Evolutionary conservation across 2,329 filamentous ascomycete species (phyloP), one percentile per base, ranked within the genome.

Genomic region (Paramyrothecium sp.): DNA sequence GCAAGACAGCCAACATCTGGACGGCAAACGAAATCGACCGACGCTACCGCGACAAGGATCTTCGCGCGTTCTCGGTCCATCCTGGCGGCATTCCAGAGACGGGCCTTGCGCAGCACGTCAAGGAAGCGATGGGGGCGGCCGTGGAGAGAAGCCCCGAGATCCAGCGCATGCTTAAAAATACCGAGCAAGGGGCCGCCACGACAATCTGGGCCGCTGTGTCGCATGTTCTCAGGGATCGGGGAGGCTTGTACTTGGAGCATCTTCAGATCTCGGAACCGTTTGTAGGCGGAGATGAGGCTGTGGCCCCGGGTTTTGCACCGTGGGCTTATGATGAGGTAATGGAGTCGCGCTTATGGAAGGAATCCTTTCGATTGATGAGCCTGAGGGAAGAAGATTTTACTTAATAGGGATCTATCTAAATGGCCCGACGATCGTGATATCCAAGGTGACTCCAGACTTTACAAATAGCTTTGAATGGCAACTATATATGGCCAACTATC

Each of bases 21-120:
- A 75, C 79, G 60, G 75, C 80, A 12, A 80, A 78, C 60, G 72
- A 80, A 58, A 71, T 83, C 30, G 79, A 82, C 38, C 72, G 79
- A 4, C 72, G 71, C 1, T 82, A 80, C 60, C 76, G 74, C 4
- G 41, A 63, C 2, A 59, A 65, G 7, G 73, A 75, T 30, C 58
- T 82, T 1, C 78, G 79, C 53, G 78, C 71, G 2, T 49, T 33
- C 13, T 13, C n/a, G 3, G 51, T 56, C 8, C 75, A 80, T 56
- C 81, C 80, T 0, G 81, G 81, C 19, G 19, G 16, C 44, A 26
- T 26, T 19, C 10, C 26, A 30, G 7, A 8, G 48, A n/a, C 48
- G 13, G 54, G 19, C 20, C 26, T 51, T 3, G n/a, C 21, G 7
- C 17, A 22, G 30, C 33, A 30, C 11, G 16, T 51, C 20, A 41